A percentile compares a stretch with the other conserved stretches of the same genome.
Evolutionary conservation across 2,329 filamentous ascomycete genomes (phyloP).

Genomic region (Talaromyces rugulosus): DNA sequence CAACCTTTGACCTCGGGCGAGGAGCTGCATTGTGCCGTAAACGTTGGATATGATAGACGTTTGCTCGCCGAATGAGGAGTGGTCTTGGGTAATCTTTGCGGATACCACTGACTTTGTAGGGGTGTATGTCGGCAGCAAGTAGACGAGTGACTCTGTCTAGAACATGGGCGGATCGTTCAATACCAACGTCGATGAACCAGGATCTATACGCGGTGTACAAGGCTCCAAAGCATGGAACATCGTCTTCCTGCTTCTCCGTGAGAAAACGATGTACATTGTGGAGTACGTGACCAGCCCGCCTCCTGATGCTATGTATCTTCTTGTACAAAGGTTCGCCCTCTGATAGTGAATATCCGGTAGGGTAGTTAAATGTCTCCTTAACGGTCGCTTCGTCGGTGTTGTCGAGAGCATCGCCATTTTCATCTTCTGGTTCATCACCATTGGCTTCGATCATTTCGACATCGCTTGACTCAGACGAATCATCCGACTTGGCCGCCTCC

Average conservation of each 20-base stretch:
- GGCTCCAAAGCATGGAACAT: constrained; percentile 90
- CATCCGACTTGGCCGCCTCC: constrained; percentile 49
- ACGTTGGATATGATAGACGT: constrained; percentile 92
- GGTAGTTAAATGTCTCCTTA: constrained; percentile 81
- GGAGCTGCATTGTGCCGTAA: constrained; percentile 89
- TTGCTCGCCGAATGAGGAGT: constrained; percentile 84
- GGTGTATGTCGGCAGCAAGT: constrained; percentile 78
- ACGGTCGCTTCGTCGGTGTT: constrained; percentile 59
- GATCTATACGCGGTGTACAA: constrained; percentile 88
- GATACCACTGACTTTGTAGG: constrained; percentile 91
- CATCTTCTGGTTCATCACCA: constrained; percentile 19
- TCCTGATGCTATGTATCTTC: constrained; percentile 74
- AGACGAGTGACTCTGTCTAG: constrained; percentile 81
- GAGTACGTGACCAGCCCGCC: constrained; percentile 72
- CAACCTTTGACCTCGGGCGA: constrained; percentile 81
- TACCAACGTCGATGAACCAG: constrained; percentile 97
- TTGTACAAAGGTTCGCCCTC: constrained; percentile 62
- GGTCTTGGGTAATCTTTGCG: constrained; percentile 90
- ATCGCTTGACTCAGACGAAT: constrained; percentile 35
- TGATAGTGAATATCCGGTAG: constrained; percentile 77
- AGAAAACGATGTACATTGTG: constrained; percentile 84
- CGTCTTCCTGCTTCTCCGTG: constrained; percentile 80
- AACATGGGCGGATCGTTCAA: constrained; percentile 90
- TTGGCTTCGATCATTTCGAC: constrained; percentile 44
- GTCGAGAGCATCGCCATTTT: constrained; percentile 45